Base-by-base conservation (phyloP, 1,284 basidiomycete genomes). In the Ustilago trichophora region DNA sequence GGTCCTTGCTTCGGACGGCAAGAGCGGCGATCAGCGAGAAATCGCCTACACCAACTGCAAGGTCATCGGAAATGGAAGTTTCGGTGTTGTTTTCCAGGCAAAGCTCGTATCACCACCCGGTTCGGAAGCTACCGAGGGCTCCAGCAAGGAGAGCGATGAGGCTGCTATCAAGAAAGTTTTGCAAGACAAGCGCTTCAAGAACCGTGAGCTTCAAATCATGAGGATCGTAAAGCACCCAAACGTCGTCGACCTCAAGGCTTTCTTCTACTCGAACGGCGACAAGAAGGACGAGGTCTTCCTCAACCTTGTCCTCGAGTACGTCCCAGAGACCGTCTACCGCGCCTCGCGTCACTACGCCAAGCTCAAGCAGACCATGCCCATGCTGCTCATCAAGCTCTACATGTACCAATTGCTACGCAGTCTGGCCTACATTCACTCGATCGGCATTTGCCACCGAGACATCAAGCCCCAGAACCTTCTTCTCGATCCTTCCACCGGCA, bases 221-320 rank as follows among this genome's bases (percentile, higher is more conserved):
- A 88, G 94, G 78, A 89, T 98, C 49, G 93, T 98, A 47, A 88
- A 88, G 72, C 95, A 98, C 85, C 96, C 96, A 48, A 98, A 98
- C 81, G 95, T 98, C 36, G 93, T 96, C 77, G 95, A 98, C 80
- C 88, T 99, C 71, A 91, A 91, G 77, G 93, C 94, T 3, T 99
- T 96, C 85, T 99, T 98, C 86, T 98, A 99, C 84, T 94, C 95
- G 51, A 97, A 94, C 80, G 95, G 95, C 55, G 96, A 98, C 85
- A 98, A 98, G 92, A 98, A 98, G 87, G 95, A 99, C 84, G 95
- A 99, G 86, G 93, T 99, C 55, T 99, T 96, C 85, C 90, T 99
- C 80, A 99, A 99, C 83, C 89, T 99, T 80, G 93, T 99, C 37
- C 89, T 97, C 79, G 95, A 99, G 88, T 99, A 93, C 83, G 94